Evolutionary conservation across 495 filamentous ascomycete species (phyloP).

Genomic region (Pseudomonodictys pantanalensis): DNA sequence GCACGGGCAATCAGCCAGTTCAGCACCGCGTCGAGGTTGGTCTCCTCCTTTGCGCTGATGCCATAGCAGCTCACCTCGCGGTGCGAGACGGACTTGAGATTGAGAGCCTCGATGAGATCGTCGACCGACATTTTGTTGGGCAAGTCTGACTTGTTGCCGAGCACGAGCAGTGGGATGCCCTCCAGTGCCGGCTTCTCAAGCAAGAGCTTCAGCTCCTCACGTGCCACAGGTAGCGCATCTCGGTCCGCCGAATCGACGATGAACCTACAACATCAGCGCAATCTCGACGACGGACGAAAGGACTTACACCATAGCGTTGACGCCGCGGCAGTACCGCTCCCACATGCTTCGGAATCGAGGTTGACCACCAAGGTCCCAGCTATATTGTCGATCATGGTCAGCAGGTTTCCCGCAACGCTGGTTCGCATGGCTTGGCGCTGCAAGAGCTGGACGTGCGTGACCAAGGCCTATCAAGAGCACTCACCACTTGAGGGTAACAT

Average conservation of each 20-base stretch:
- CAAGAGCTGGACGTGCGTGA: constrained; percentile 21
- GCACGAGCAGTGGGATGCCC: constrained; percentile 89
- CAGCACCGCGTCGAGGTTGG: constrained; percentile 93
- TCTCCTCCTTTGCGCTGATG: constrained; percentile 97
- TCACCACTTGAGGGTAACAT: constrained; percentile 96
- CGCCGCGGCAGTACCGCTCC: constrained; percentile 96
- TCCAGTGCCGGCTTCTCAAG: constrained; percentile 81
- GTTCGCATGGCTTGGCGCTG: constrained; percentile 19
- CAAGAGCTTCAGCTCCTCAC: constrained; percentile 85
- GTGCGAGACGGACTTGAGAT: constrained; percentile 82
- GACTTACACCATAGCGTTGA: constrained; percentile 90
- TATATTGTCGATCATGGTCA: constrained; percentile 39
- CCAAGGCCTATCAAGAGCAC: constrained; percentile 26
- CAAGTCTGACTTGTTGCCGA: constrained; percentile 96
- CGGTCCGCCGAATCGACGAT: constrained; percentile 91
- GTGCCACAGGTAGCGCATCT: constrained; percentile 76
- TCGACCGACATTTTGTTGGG: constrained; percentile 84
- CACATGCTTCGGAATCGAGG: constrained; percentile 98
- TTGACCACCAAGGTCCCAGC: constrained; percentile 97
- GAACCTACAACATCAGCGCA: constrained; percentile 56
- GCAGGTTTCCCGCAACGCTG: constrained; percentile 22
- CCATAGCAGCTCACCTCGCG: constrained; percentile 98
- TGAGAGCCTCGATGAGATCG: constrained; percentile 88
- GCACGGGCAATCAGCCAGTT: constrained; percentile 94
- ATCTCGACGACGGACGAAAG: not conserved